These are phyloP conservation scores for Curvularia sp. DNA, from an alignment of 2,329 filamentous ascomycete genomes.

Conservation along the genomic window DNA sequence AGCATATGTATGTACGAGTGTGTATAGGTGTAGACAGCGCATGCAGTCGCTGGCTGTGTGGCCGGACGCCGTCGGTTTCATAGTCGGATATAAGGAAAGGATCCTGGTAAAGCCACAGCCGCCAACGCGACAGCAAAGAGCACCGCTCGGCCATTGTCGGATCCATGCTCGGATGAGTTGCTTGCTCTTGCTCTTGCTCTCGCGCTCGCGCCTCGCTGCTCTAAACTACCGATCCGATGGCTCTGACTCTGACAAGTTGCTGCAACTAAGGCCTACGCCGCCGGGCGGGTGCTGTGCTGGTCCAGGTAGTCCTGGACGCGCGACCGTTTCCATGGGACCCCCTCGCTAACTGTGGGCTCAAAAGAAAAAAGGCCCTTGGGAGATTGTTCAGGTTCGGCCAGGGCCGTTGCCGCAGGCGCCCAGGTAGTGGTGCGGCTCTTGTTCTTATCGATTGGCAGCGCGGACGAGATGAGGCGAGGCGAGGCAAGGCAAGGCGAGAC, in stretches of 20 bases:
- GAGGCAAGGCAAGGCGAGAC: no score
- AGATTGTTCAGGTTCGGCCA: not conserved
- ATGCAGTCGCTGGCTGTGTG: slow-evolving; percentile 1
- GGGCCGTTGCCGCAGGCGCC: slow-evolving; percentile 3
- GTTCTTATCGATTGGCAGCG: slow-evolving; percentile 31
- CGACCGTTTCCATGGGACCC: slow-evolving; percentile 16
- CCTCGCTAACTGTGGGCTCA: not conserved
- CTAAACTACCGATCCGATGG: slow-evolving; percentile 13
- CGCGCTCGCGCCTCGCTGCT: slow-evolving; percentile 14
- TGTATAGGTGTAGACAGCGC: no score
- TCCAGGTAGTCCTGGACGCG: slow-evolving; percentile 4
- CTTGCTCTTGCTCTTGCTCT: slow-evolving; percentile 12
- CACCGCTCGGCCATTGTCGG: slow-evolving; percentile 29
- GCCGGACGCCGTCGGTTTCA: slow-evolving; percentile 26
- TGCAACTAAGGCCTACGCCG: slow-evolving; percentile 12
- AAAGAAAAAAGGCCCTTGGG: not conserved
- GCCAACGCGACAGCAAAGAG: slow-evolving; percentile 21
- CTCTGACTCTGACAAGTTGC: slow-evolving; percentile 21
- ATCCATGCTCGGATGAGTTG: slow-evolving; percentile 33
- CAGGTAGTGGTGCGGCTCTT: slow-evolving; percentile 20
- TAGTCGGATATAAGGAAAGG: slow-evolving; percentile 29
- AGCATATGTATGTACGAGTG: no score
- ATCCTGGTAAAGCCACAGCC: slow-evolving; percentile 34
- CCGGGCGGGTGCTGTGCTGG: not conserved
- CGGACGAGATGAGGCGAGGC: slow-evolving; percentile 13